Evolutionary conservation across 805 yeast genomes (phyloP).

Genomic region (Candida incommunis): DNA sequence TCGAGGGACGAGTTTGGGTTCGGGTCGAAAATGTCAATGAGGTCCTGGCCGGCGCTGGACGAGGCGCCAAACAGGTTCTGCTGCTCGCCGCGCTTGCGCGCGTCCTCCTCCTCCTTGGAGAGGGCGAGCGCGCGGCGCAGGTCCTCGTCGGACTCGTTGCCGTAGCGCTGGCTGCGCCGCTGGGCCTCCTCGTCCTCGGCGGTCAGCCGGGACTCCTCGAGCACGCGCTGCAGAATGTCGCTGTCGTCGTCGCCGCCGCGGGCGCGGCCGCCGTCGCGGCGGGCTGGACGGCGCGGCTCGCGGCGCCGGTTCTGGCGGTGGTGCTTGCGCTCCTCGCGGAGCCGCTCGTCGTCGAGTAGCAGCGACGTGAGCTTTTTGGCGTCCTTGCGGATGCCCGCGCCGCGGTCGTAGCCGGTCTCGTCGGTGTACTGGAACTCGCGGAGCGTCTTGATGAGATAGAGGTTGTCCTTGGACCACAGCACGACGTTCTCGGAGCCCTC

Average conservation of each 20-base stretch:
- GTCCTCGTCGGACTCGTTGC: slow-evolving; percentile 41
- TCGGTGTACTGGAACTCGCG: slow-evolving; percentile 80
- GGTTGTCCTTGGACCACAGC: slow-evolving; percentile 79
- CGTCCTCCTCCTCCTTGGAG: slow-evolving; percentile 63
- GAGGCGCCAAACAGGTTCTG: slow-evolving; percentile 8
- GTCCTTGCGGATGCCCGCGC: slow-evolving; percentile 74
- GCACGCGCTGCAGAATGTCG: slow-evolving; percentile 63
- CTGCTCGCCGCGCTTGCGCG: slow-evolving; percentile 25
- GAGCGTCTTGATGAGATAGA: slow-evolving; percentile 76
- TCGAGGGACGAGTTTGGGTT: background rate
- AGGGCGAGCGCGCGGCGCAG: slow-evolving; percentile 55
- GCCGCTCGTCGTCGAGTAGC: slow-evolving; percentile 67
- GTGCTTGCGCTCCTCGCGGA: slow-evolving; percentile 44
- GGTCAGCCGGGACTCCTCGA: slow-evolving; percentile 65
- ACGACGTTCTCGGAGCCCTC: slow-evolving; percentile 82
- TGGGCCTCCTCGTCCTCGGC: slow-evolving; percentile 72
- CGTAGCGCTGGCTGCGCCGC: slow-evolving; percentile 25
- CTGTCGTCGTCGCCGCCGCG: slow-evolving; percentile 28
- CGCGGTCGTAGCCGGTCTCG: slow-evolving; percentile 70
- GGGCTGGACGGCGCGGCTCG: slow-evolving; percentile 5
- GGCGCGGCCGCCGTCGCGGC: slow-evolving; percentile 9
- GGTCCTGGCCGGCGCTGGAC: slow-evolving; percentile 9
- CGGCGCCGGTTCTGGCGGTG: slow-evolving; percentile 19
- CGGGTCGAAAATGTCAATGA: slow-evolving; percentile 11
- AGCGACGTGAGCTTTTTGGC: slow-evolving; percentile 80